phyloP scores from a whole-genome alignment of 164 flowering plant genomes.

The Protea cynaroides region DNA sequence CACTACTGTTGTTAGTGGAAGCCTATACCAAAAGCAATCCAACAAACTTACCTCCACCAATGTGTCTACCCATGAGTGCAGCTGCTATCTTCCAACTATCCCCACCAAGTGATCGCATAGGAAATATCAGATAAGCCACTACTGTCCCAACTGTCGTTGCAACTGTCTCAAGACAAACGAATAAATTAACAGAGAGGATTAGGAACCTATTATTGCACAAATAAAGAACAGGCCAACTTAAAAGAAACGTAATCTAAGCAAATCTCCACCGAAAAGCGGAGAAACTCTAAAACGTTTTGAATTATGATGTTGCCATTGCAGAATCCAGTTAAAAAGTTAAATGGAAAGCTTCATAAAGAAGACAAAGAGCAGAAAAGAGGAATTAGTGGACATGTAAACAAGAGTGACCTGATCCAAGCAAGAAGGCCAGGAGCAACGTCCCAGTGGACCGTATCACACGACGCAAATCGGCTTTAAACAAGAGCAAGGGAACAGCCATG shows the following conservation, averaged over 20 bases:
- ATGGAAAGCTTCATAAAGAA: slow-evolving; percentile 1
- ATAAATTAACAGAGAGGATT: background rate
- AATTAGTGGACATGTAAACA: background rate
- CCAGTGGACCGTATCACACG: slow-evolving; percentile 75
- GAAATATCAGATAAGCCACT: slow-evolving; percentile 68
- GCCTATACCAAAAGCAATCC: background rate
- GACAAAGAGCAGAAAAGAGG: background rate
- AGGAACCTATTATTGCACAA: no score
- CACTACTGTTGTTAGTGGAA: background rate
- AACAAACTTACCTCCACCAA: slow-evolving; percentile 73
- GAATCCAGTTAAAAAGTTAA: background rate
- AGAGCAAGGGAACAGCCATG: slow-evolving; percentile 61
- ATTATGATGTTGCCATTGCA: background rate
- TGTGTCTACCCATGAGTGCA: slow-evolving; percentile 84
- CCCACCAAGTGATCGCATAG: slow-evolving; percentile 84
- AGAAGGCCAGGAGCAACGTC: slow-evolving; percentile 64
- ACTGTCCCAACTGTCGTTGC: slow-evolving; percentile 82
- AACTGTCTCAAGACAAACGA: slow-evolving; percentile 35
- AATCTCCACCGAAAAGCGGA: background rate
- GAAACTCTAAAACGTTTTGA: background rate
- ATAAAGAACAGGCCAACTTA: background rate
- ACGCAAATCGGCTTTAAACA: slow-evolving; percentile 77
- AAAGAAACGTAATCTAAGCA: background rate
- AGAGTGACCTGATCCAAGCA: slow-evolving; percentile 66
- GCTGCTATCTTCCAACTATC: slow-evolving; percentile 93